These are phyloP conservation scores for Anisogramma anomala DNA, from an alignment of 2,329 filamentous ascomycete genomes.

Conservation along the genomic window DNA sequence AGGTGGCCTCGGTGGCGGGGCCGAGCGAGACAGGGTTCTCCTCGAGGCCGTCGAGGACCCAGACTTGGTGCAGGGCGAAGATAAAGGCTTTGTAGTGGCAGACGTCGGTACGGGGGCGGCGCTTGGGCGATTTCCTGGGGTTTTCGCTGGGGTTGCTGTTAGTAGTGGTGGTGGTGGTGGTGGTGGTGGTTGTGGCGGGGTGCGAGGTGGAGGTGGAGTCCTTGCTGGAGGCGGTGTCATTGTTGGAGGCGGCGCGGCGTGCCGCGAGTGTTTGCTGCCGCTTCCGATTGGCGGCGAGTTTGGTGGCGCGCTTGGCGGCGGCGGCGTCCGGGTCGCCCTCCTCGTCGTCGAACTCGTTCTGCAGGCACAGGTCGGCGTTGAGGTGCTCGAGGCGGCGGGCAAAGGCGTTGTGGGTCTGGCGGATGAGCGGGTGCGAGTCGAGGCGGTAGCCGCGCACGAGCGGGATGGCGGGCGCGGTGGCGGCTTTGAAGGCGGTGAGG, in stretches of 20 bases:
- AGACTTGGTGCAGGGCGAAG: slow-evolving; percentile 57
- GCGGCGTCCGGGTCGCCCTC: slow-evolving; percentile 13
- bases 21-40: slow-evolving; percentile 56
- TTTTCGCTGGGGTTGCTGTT: too few relatives aligned
- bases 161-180: too few relatives aligned
- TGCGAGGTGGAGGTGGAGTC: too few relatives aligned
- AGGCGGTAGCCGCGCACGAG: slow-evolving; percentile 66
- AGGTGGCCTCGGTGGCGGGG: slow-evolving; percentile 35
- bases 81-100: slow-evolving; percentile 90
- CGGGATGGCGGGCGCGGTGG: slow-evolving; percentile 57
- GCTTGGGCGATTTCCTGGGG: too few relatives aligned
- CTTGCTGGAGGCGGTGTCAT: too few relatives aligned
- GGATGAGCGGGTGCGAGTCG: slow-evolving; percentile 63
- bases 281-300: slow-evolving; percentile 12
- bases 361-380: slow-evolving; percentile 54
- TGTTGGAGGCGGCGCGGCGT: too few relatives aligned
- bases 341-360: slow-evolving; percentile 40
- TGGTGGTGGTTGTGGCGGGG: too few relatives aligned
- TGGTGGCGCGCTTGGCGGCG: slow-evolving; percentile 22
- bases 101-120: too few relatives aligned
- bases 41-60: slow-evolving; percentile 82
- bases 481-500: slow-evolving; percentile 59
- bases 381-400: slow-evolving; percentile 68
- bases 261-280: slow-evolving; percentile 24
- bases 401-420: slow-evolving; percentile 78